phyloP scores from a whole-genome alignment of 2,329 filamentous ascomycete species.

The Colletotrichum spinosum region DNA sequence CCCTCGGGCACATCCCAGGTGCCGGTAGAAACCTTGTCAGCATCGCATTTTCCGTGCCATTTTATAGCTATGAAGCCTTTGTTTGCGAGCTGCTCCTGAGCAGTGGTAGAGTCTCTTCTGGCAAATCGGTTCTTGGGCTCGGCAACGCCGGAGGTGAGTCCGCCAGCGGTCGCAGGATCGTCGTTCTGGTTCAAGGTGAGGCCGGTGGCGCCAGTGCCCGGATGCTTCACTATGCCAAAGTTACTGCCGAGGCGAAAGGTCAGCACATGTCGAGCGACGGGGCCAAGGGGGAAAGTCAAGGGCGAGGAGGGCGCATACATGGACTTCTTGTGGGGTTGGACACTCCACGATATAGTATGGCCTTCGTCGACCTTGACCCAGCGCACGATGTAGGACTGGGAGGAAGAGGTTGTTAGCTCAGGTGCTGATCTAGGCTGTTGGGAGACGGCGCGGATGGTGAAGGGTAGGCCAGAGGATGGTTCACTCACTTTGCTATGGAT shows the following conservation, averaged over 20 bases:
- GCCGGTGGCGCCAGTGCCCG: slow-evolving; percentile 73
- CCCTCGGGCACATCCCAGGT: slow-evolving; percentile 81
- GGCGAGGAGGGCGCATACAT: slow-evolving; percentile 65
- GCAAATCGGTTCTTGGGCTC: slow-evolving; percentile 62
- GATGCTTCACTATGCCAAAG: slow-evolving; percentile 98
- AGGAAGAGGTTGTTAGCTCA: slow-evolving; percentile 32
- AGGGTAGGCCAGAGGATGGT: slow-evolving; percentile 7
- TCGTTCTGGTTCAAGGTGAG: slow-evolving; percentile 57
- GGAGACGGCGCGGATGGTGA: slow-evolving; percentile 29
- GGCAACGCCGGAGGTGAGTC: slow-evolving; percentile 55
- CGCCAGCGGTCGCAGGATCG: slow-evolving; percentile 59
- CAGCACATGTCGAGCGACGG: slow-evolving; percentile 20
- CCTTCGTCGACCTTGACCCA: slow-evolving; percentile 94
- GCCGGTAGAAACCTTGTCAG: slow-evolving; percentile 93
- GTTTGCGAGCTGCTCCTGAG: slow-evolving; percentile 72
- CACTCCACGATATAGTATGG: slow-evolving; percentile 96
- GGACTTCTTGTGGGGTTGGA: slow-evolving; percentile 98
- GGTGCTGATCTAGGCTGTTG: neutral
- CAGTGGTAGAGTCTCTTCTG: slow-evolving; percentile 69
- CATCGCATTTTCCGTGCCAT: slow-evolving; percentile 96
- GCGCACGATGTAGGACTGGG: slow-evolving; percentile 96
- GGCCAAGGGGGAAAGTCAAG: slow-evolving; percentile 1
- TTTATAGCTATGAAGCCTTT: slow-evolving; percentile 78
- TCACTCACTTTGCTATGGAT: slow-evolving; percentile 91
- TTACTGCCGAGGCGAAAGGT: slow-evolving; percentile 65